Conservation (phyloP, 768 basidiomycete species). For the Hericium erinaceus region DNA sequence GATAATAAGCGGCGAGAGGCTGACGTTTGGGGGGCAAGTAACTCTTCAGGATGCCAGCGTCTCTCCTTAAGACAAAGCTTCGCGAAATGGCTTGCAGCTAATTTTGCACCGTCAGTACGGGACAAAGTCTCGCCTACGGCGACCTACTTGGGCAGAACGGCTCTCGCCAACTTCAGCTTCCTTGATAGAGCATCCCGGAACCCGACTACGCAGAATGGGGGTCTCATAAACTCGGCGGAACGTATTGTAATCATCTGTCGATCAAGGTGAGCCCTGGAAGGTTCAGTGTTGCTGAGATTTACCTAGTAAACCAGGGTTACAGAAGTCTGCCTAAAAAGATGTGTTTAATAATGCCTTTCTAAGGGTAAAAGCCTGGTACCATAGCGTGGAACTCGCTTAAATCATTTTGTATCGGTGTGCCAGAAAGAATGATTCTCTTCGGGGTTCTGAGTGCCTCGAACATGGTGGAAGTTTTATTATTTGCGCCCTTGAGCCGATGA, state of each 20-base stretch:
- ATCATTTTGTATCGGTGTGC: slow-evolving; percentile 97
- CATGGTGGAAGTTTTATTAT: slow-evolving; percentile 83
- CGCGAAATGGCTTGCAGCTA: slow-evolving; percentile 67
- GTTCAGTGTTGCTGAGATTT: slow-evolving; percentile 5
- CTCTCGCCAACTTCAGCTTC: slow-evolving; percentile 74
- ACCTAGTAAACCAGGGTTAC: slow-evolving; percentile 89
- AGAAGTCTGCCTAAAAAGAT: slow-evolving; percentile 70
- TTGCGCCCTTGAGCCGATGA: slow-evolving; percentile 87
- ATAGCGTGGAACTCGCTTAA: slow-evolving; percentile 93
- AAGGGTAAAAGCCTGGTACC: slow-evolving; percentile 33
- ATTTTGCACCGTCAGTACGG: background rate
- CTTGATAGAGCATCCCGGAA: slow-evolving; percentile 60
- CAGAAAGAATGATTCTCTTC: slow-evolving; percentile 82
- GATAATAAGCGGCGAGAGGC: slow-evolving; percentile 14
- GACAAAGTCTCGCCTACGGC: background rate
- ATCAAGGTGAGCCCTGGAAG: background rate
- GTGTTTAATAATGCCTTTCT: slow-evolving; percentile 11
- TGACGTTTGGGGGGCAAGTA: slow-evolving; percentile 88
- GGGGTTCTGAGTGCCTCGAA: slow-evolving; percentile 70
- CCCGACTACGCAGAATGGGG: slow-evolving; percentile 81
- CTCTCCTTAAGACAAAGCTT: slow-evolving; percentile 87
- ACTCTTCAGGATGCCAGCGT: slow-evolving; percentile 70
- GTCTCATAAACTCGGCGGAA: slow-evolving; percentile 79
- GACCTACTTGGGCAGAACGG: slow-evolving; percentile 60
- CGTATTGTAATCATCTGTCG: slow-evolving; percentile 59